Percentiles rank a stretch among this genome's conserved stretches.
Conservation (phyloP, 768 basidiomycete species). For the Tephrocybe sp. region DNA sequence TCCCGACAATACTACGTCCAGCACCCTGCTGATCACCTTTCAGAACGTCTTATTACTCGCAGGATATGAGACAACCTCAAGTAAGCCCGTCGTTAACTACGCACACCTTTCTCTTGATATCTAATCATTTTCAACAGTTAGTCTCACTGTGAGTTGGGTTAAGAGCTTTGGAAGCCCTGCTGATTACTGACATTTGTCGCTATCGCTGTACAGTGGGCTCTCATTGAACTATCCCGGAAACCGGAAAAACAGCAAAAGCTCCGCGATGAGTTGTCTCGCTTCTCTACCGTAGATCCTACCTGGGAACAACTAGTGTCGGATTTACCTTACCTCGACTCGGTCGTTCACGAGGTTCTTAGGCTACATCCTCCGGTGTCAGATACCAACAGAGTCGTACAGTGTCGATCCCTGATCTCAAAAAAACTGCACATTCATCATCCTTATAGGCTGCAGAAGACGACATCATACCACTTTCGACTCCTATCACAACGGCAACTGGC, state of each 20-base stretch:
- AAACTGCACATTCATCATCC: background rate
- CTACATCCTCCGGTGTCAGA: constrained; percentile 40
- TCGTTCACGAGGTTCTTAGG: constrained; percentile 45
- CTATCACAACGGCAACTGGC: constrained; percentile 44
- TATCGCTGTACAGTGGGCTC: constrained; percentile 50
- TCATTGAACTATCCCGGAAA: constrained; percentile 52
- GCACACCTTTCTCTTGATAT: too few relatives aligned
- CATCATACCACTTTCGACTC: constrained; percentile 54
- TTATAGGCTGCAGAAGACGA: constrained; percentile 50
- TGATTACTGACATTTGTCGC: background rate
- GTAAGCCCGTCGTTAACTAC: too few relatives aligned
- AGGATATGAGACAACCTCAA: constrained; percentile 55
- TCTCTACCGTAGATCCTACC: constrained; percentile 44
- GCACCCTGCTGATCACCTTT: background rate
- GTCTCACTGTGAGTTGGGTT: constrained; percentile 29
- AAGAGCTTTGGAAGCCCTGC: background rate
- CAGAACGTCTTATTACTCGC: constrained; percentile 39
- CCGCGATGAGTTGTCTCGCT: constrained; percentile 46
- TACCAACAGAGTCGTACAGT: constrained; percentile 37
- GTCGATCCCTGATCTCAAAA: background rate
- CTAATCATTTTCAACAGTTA: constrained; percentile 23
- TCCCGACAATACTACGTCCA: background rate
- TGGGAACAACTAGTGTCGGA: constrained; percentile 51
- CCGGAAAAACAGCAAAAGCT: constrained; percentile 46
- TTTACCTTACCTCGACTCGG: constrained; percentile 57